Base-by-base conservation (phyloP, 2,329 filamentous ascomycete species). In the Colletotrichum sublineola region DNA sequence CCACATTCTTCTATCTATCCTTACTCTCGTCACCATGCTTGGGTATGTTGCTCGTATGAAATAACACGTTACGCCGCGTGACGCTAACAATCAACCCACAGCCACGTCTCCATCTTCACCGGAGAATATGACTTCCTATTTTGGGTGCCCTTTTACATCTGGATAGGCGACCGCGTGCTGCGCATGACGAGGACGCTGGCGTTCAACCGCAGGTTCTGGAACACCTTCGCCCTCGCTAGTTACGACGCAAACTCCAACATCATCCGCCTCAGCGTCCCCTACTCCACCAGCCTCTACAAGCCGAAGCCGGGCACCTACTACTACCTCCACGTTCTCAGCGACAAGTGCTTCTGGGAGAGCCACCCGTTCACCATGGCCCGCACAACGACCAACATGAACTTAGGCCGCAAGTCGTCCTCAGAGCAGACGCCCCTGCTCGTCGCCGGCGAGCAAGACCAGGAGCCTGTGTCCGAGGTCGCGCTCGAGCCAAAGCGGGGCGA, bases 51-150 rank as follows among this genome's bases (percentile, higher is more conserved):
- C 78, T 79, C 8, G 24, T 24, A 5, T 75, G 20, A 31, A 1
- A n/a, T 6, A 12, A 8, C 20, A 14, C 12, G 29, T 18, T 3
- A 9, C 11, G 11, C 66, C n/a, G 6, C 6, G 11, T 15, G 29
- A 46, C 46, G 12, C 56, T 50, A 4, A 5, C 77, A 78, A 24
- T 31, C 18, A 78, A 24, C 33, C 18, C 1, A 75, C 76, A 81
- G 86, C 67, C 81, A 91, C 74, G 80, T 88, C 69, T 81, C 88
- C n/a, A 87, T 89, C 31, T 89, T 88, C 71, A 77, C 81, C 7
- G 84, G 84, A 29, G 79, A 83, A 58, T 89, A 84, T 69, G 85
- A 88, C 64, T 76, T 77, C 11, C 83, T 87, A 29, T 84, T 88
- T 63, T 90, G 86, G 84, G 79, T 85, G 0, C 86, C 85, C 3